A percentile compares a stretch with the other conserved stretches of the same genome.
Conservation (phyloP, 768 basidiomycete genomes). For the Exsudoporus frostii region DNA sequence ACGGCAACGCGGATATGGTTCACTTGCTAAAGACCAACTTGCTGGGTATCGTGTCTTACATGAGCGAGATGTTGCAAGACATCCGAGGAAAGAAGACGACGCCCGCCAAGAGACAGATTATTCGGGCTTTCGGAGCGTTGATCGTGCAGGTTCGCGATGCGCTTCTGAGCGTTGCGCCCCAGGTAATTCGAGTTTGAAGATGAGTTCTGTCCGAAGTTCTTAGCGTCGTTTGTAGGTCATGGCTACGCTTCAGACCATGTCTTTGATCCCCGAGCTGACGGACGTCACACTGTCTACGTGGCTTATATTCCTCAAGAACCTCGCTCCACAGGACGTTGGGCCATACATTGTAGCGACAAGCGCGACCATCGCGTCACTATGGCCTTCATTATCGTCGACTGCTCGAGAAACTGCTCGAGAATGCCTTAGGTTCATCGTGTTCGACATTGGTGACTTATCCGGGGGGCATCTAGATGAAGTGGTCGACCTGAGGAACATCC, state of each 20-base stretch:
- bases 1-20: slow-evolving; percentile 41
- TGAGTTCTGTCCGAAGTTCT: slow-evolving; percentile 11
- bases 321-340: slow-evolving; percentile 68
- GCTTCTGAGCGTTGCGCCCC: slow-evolving; percentile 78
- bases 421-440: slow-evolving; percentile 68
- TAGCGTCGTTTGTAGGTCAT: slow-evolving; percentile 62
- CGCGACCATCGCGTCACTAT: slow-evolving; percentile 76
- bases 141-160: slow-evolving; percentile 66
- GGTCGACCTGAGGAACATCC: slow-evolving; percentile 71
- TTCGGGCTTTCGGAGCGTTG: slow-evolving; percentile 74
- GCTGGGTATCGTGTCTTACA: slow-evolving; percentile 78
- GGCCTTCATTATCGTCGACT: slow-evolving; percentile 57
- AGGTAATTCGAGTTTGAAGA: slow-evolving; percentile 49
- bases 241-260: slow-evolving; percentile 90
- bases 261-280: slow-evolving; percentile 70
- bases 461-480: slow-evolving; percentile 67
- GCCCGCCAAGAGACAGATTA: slow-evolving; percentile 67
- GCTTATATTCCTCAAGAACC: slow-evolving; percentile 68
- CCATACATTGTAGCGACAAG: slow-evolving; percentile 85
- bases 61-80: slow-evolving; percentile 87
- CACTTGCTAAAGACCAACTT: slow-evolving; percentile 71
- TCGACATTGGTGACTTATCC: slow-evolving; percentile 56
- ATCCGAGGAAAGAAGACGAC: slow-evolving; percentile 72
- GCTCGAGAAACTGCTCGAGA: slow-evolving; percentile 53
- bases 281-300: slow-evolving; percentile 79